Conservation (phyloP, 2,329 filamentous ascomycete species). For the Aspergillus quadricinctus region DNA sequence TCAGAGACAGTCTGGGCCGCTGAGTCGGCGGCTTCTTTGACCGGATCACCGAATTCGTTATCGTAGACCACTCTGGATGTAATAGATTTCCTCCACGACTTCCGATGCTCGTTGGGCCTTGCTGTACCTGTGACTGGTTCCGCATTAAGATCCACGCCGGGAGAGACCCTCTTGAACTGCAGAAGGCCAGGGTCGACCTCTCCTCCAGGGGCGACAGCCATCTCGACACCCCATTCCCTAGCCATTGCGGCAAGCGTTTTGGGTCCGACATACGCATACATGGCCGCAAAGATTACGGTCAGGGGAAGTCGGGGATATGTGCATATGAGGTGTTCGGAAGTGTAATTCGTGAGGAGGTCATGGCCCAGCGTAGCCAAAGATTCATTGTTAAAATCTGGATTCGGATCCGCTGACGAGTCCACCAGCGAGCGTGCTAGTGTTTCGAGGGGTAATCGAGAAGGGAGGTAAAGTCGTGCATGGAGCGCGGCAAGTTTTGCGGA, state of each 20-base stretch:
- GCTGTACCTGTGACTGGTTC: constrained; percentile 39
- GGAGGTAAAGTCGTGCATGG: constrained; percentile 80
- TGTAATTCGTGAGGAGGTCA: constrained; percentile 82
- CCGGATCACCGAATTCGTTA: constrained; percentile 75
- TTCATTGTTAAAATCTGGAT: constrained; percentile 81
- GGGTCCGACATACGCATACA: constrained; percentile 77
- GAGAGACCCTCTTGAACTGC: constrained; percentile 61
- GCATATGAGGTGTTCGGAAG: constrained; percentile 80
- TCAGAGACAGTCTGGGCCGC: constrained; percentile 15
- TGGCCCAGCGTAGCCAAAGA: constrained; percentile 76
- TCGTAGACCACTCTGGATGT: constrained; percentile 76
- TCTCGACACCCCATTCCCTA: constrained; percentile 86
- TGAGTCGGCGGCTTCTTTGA: constrained; percentile 27
- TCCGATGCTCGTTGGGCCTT: constrained; percentile 46
- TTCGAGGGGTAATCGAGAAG: constrained; percentile 75
- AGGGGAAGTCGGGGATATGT: constrained; percentile 88
- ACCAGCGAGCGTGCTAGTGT: constrained; percentile 83
- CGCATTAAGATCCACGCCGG: constrained; percentile 40
- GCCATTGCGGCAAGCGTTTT: constrained; percentile 70
- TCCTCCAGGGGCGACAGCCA: constrained; percentile 76
- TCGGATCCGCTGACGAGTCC: constrained; percentile 75
- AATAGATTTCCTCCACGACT: constrained; percentile 64
- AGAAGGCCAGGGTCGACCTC: constrained; percentile 90
- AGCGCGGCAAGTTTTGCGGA: constrained; percentile 91
- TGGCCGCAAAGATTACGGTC: constrained; percentile 77